A percentile compares a stretch with the other conserved stretches of the same genome.
Conservation (phyloP, 352 stramenopile species). For the Elongisporangium anandrum region DNA sequence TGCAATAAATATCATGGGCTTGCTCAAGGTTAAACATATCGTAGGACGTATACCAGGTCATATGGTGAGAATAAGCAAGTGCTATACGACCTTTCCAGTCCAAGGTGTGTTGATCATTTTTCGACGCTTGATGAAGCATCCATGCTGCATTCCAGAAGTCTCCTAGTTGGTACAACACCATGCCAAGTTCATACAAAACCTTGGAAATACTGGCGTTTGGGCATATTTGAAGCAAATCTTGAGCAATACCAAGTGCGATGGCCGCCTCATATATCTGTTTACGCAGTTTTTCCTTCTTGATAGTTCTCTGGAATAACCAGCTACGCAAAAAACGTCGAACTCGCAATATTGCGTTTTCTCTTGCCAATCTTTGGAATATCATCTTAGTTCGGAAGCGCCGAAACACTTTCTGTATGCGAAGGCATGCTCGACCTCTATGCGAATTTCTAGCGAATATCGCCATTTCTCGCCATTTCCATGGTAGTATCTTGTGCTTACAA, state of each 20-base stretch:
- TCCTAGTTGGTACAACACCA: slow-evolving; percentile 28
- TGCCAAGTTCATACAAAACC: slow-evolving; percentile 35
- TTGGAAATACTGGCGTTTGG: slow-evolving; percentile 19
- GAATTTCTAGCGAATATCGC: slow-evolving; percentile 5
- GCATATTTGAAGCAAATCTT: not conserved
- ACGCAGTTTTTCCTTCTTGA: slow-evolving; percentile 35
- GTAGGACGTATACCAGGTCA: slow-evolving; percentile 57
- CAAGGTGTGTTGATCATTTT: slow-evolving; percentile 1
- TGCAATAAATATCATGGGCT: slow-evolving; percentile 45
- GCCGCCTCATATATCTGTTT: slow-evolving; percentile 19
- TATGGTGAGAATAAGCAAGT: slow-evolving; percentile 65
- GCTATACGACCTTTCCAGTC: slow-evolving; percentile 10
- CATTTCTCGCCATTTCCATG: slow-evolving; percentile 21
- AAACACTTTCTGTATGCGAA: slow-evolving; percentile 43
- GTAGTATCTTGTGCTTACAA: slow-evolving; percentile 27
- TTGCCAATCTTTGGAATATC: slow-evolving; percentile 20
- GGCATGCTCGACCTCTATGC: slow-evolving; percentile 21
- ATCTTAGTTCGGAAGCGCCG: slow-evolving; percentile 19
- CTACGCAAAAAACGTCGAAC: slow-evolving; percentile 26
- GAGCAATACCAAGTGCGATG: slow-evolving; percentile 1
- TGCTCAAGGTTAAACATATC: slow-evolving; percentile 42
- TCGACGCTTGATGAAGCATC: slow-evolving; percentile 32
- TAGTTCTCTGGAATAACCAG: slow-evolving; percentile 42
- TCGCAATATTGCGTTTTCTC: slow-evolving; percentile 30
- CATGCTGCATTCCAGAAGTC: slow-evolving; percentile 62